These are phyloP conservation scores for Fagopyrum homotropicum DNA, from an alignment of 148 eudicot genomes.

Conservation along the genomic window DNA sequence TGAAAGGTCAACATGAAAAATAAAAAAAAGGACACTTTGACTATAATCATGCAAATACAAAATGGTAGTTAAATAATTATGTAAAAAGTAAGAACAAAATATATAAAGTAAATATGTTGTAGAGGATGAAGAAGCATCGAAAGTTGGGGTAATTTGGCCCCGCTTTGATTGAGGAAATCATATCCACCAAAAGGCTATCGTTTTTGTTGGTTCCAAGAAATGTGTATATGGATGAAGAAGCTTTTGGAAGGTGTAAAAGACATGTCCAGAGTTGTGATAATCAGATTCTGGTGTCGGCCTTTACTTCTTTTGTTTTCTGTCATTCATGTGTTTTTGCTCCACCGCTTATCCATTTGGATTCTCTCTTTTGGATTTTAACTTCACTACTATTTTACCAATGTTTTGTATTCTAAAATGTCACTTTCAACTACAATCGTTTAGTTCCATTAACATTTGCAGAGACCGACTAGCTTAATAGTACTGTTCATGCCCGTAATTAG, in stretches of 20 bases:
- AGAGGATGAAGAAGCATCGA: background rate
- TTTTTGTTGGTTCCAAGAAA: background rate
- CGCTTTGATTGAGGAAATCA: slow-evolving; percentile 7
- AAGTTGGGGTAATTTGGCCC: slow-evolving; percentile 6
- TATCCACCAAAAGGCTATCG: background rate
- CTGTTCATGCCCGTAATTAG: too few relatives aligned
- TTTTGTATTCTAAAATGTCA: too few relatives aligned
- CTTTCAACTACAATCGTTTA: too few relatives aligned
- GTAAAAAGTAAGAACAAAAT: background rate
- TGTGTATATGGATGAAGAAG: background rate
- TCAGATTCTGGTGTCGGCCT: slow-evolving; percentile 10
- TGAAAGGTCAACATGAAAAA: background rate
- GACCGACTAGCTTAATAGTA: too few relatives aligned
- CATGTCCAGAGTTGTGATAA: background rate
- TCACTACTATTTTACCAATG: too few relatives aligned
- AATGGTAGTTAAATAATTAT: background rate
- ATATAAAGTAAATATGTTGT: background rate
- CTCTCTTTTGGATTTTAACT: background rate
- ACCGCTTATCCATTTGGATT: slow-evolving; percentile 2
- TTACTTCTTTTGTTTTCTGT: background rate
- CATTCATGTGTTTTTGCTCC: background rate
- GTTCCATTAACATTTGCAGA: too few relatives aligned
- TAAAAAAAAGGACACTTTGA: background rate
- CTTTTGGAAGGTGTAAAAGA: background rate
- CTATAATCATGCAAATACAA: background rate